Evolutionary conservation across 2,329 filamentous ascomycete genomes (phyloP), one percentile per base, ranked within the genome.

Genomic region (Orbilia brochopaga): DNA sequence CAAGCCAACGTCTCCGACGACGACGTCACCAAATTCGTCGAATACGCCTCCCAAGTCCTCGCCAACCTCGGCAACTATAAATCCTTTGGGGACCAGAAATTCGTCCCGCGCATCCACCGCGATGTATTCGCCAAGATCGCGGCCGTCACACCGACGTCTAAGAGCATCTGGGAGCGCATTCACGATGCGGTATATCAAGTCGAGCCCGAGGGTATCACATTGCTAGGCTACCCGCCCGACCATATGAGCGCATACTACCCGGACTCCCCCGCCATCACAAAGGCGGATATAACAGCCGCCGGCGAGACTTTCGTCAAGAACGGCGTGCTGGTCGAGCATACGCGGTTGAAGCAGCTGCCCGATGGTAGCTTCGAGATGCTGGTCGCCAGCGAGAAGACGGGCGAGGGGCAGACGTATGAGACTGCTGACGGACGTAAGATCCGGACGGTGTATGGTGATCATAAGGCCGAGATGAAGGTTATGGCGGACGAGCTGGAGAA

Each of bases 31-130:
- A 82, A 84, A 70, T 92, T 92, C 81, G 82, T 93, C 40, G 86
- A 92, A 79, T 94, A 93, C 79, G 84, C 89, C 6, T 86, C 85
- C 30, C 89, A 91, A 79, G 92, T 94, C 79, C 82, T 94, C 1
- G 89, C 89, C 50, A 94, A 93, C 78, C 84, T 84, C 73, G 90
- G 91, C 74, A 94, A 94, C 80, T 94, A 93, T 81, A 93, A 93
- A 61, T 74, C 89, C 75, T 93, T 92, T 77, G 91, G 91, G 48
- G 90, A 94, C 79, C 86, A 88, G 76, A 94, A 94, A 78, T 92
- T 94, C 78, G 85, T 94, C 65, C 90, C 90, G 1, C 84, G 90
- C 75, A 86, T 89, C 77, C 82, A 84, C 5, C 84, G 87, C 75
- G 84, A 85, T 67, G 84, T 83, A 3, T 84, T 92, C 69, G 83